Percentiles rank a stretch among this genome's conserved stretches.
Evolutionary conservation across 2,329 filamentous ascomycete species (phyloP).

Genomic region (Lachnellula subtilissima): DNA sequence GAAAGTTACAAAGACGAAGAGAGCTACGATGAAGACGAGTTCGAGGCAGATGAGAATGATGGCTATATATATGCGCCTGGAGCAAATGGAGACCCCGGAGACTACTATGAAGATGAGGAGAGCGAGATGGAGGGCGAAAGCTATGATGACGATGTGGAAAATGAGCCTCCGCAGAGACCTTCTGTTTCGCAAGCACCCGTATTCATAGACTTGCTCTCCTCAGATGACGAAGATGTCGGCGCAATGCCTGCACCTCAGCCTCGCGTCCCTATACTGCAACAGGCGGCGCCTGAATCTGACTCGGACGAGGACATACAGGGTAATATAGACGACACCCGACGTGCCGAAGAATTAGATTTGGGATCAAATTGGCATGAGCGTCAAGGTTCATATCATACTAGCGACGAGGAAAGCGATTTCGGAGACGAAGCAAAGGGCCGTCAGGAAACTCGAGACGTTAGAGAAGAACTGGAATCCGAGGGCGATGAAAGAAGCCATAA

Average conservation of each 20-base stretch:
- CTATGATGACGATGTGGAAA: conserved; percentile 13
- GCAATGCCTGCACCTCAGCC: neutral
- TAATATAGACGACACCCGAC: neutral
- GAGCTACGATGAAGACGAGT: conserved; percentile 11
- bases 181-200: conserved; percentile 16
- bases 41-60: conserved; percentile 21
- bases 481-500: neutral
- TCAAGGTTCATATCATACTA: neutral
- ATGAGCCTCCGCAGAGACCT: conserved; percentile 3
- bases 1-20: conserved; percentile 8
- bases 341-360: neutral
- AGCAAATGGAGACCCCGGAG: conserved; percentile 21
- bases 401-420: neutral
- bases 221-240: conserved; percentile 30
- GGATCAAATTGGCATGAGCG: neutral
- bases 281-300: conserved; percentile 1
- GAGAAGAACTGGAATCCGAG: neutral
- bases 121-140: conserved; percentile 14
- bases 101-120: conserved; percentile 27
- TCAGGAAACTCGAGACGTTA: neutral
- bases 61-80: conserved; percentile 14
- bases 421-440: neutral
- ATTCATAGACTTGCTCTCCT: conserved; percentile 32
- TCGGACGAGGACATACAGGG: conserved; percentile 4
- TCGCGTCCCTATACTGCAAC: neutral